These are phyloP conservation scores for Omphalotus olearius DNA, from an alignment of 1,284 basidiomycete genomes.

Conservation along the genomic window DNA sequence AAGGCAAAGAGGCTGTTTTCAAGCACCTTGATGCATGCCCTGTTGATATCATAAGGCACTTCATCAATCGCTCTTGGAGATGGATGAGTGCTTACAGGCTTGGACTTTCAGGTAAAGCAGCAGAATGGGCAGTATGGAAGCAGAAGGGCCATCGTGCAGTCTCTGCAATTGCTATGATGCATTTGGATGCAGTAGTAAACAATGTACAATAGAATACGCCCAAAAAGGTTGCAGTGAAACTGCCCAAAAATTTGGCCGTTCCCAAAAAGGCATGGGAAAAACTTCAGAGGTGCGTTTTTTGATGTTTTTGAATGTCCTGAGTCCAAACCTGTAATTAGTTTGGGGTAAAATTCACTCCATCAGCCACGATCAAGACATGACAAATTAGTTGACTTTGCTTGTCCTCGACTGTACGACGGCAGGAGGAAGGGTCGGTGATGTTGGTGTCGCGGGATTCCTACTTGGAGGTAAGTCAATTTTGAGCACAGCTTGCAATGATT, in stretches of 20 bases:
- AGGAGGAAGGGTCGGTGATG: conserved; percentile 31
- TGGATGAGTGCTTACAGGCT: conserved; percentile 4
- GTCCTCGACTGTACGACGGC: conserved; percentile 19
- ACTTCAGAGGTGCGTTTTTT: conserved; percentile 5
- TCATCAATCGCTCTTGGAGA: conserved; percentile 3
- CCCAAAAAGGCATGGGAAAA: conserved; percentile 5
- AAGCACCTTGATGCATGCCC: conserved; percentile 6
- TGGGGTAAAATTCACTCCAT: neutral
- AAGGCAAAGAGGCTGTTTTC: neutral
- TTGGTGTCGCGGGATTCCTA: conserved; percentile 31
- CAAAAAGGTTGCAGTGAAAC: no score
- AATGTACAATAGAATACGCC: no score
- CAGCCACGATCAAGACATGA: neutral
- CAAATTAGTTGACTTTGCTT: neutral
- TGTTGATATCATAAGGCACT: neutral
- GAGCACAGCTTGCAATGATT: neutral
- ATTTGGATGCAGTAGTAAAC: neutral
- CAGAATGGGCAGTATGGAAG: conserved; percentile 5
- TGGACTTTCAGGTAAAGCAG: conserved; percentile 4
- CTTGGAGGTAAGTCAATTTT: conserved; percentile 24
- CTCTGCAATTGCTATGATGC: conserved; percentile 4
- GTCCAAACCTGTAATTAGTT: neutral
- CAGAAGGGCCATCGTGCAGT: conserved; percentile 2
- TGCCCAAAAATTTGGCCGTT: conserved; percentile 4
- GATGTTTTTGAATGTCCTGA: conserved; percentile 4